Base-by-base conservation (phyloP, 2,329 filamentous ascomycete species). In the Chrysoporthe puriensis region DNA sequence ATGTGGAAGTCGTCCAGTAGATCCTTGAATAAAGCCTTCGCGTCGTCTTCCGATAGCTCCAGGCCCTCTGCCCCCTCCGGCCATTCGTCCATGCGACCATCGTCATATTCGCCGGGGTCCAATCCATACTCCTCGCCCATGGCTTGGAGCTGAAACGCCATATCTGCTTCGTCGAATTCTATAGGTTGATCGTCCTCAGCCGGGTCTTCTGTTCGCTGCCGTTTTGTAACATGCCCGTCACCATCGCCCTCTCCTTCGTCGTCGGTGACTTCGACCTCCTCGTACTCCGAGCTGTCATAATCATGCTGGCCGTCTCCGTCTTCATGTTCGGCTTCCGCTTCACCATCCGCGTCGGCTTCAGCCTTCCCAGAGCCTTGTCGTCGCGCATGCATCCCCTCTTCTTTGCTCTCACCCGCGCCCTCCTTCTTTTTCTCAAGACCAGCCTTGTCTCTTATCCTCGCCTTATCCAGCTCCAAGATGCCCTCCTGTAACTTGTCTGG, bases 81-180 rank as follows among this genome's bases (percentile, higher is more conserved):
- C 82, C 88, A 91, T 36, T 85, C 82, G 7, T 86, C 83, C 72
- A 81, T 82, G 70, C 84, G 81, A 4, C 85, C 88, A 69, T 90
- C 89, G 67, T 90, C 91, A 75, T 93, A 93, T 74, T 94, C 91
- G 62, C 89, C 92, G 0, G 88, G 88, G 50, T 93, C 92, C 42
- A 94, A 83, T 0, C 89, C 92, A 72, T 94, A 94, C n/a, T 93
- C 90, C 72, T 91, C 86, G 64, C 91, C 93, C 92, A 97, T 97
- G 36, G 92, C 90, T 64, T 92, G 92, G 14, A 99, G 84, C 75
- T 99, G 96, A 76, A 90, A 94, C 46, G 93, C 94, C 73, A 99
- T 96, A 75, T 99, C 96, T 64, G 94, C 95, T 77, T 98, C 96
- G 66, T 91, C 92, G 74, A 97, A 97, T 74, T 97, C 95, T 8